phyloP scores from a whole-genome alignment of 1,284 basidiomycete species.

The Ganoderma lucidum region DNA sequence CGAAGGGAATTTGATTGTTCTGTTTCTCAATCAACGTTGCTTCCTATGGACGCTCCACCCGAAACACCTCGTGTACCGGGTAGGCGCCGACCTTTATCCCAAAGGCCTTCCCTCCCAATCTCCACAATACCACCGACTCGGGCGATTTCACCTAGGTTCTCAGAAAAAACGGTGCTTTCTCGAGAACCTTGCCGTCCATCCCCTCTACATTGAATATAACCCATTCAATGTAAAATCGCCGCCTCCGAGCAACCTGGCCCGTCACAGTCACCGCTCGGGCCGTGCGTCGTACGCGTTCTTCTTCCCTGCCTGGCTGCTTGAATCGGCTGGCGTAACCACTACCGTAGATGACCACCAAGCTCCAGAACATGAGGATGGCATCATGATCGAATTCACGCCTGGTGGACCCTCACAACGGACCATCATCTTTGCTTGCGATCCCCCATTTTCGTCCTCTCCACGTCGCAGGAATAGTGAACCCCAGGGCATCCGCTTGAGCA shows the following conservation, averaged over 20 bases:
- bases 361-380: conserved; percentile 1
- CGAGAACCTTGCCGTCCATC: neutral
- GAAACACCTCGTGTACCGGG: conserved; percentile 5
- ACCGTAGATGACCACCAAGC: neutral
- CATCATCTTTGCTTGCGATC: conserved; percentile 13
- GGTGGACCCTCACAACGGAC: neutral
- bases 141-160: neutral
- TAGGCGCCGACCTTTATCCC: conserved; percentile 5
- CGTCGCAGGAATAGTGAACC: neutral
- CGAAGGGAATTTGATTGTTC: conserved; percentile 7
- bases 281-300: conserved; percentile 14
- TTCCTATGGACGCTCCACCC: neutral
- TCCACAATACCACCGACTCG: conserved; percentile 11
- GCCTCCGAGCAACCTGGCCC: neutral
- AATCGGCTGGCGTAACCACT: neutral
- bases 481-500: conserved; percentile 12
- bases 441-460: neutral
- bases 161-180: neutral
- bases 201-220: neutral
- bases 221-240: neutral
- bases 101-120: neutral
- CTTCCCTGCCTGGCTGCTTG: conserved; percentile 14
- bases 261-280: neutral
- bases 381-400: conserved; percentile 11
- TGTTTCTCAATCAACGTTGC: conserved; percentile 11